Percentiles rank a stretch among this genome's conserved stretches.
phyloP scores from a whole-genome alignment of 768 basidiomycete species.

The Clavulina sp. region DNA sequence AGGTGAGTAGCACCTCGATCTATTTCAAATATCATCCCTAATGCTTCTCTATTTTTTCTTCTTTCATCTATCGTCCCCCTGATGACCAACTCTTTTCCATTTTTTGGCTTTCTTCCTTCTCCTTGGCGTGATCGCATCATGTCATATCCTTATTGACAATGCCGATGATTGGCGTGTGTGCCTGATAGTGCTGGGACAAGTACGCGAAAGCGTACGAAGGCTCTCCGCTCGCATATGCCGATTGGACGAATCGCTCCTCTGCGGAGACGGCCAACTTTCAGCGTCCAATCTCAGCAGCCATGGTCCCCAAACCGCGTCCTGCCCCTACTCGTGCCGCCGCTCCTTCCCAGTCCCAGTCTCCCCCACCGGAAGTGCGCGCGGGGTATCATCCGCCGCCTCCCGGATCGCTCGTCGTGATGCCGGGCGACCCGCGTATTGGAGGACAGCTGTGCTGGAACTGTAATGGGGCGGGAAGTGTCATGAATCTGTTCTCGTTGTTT shows the following conservation, averaged over 20 bases:
- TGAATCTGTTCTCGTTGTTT: constrained; percentile 33
- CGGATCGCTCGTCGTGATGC: constrained; percentile 29
- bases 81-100: neutral
- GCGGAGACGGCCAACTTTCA: constrained; percentile 19
- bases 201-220: constrained; percentile 45
- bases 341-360: neutral
- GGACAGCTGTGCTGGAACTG: constrained; percentile 51
- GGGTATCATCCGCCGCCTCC: constrained; percentile 18
- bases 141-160: neutral
- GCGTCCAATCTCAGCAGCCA: constrained; percentile 21
- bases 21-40: neutral
- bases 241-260: constrained; percentile 18
- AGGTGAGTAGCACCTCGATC: neutral
- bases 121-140: neutral
- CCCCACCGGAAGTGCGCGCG: neutral
- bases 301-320: constrained; percentile 13
- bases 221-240: constrained; percentile 37
- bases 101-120: neutral
- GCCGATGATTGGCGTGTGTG: neutral
- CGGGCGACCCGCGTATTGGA: constrained; percentile 57
- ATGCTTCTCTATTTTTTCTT: neutral
- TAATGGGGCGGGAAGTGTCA: constrained; percentile 35
- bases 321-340: neutral
- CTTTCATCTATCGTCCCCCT: neutral
- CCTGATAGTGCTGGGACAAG: constrained; percentile 48